These are phyloP conservation scores for Chamaecrista fasciculata DNA, from an alignment of 306 rosid genomes.

Conservation along the genomic window DNA sequence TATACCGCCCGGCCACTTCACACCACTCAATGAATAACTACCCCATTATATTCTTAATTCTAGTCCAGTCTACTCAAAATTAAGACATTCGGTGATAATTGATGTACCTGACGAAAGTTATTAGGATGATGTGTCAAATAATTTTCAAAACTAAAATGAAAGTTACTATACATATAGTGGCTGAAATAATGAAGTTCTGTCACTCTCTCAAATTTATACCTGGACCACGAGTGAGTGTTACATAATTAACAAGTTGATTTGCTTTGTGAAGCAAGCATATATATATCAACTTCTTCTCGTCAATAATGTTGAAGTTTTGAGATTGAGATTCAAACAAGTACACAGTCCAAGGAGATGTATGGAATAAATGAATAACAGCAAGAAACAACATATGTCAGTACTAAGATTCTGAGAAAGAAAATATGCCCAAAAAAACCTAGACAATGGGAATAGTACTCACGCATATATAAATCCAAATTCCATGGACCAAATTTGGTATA, in stretches of 20 bases:
- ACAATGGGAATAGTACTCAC: not conserved
- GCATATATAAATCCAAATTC: not conserved
- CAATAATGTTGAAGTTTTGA: not conserved
- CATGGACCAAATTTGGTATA: constrained; percentile 2
- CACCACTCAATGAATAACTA: too few species aligned
- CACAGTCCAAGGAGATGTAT: not conserved
- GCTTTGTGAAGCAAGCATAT: not conserved
- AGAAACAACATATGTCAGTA: not conserved
- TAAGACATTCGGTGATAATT: too few species aligned
- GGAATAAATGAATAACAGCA: not conserved
- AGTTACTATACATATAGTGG: not conserved
- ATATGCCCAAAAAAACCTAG: not conserved
- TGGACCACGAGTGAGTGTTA: not conserved
- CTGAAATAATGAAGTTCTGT: not conserved
- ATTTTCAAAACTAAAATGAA: too few species aligned
- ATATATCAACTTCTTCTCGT: not conserved
- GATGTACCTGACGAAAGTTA: too few species aligned
- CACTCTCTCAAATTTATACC: not conserved
- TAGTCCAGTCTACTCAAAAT: too few species aligned
- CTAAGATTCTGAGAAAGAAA: not conserved
- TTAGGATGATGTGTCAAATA: too few species aligned
- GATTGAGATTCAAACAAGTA: not conserved
- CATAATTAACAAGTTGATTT: not conserved
- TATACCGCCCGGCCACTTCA: too few species aligned
- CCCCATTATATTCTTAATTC: too few species aligned